Evolutionary conservation across 2,329 filamentous ascomycete genomes (phyloP), one percentile per base, ranked within the genome.

Genomic region (Phialophora tarda): DNA sequence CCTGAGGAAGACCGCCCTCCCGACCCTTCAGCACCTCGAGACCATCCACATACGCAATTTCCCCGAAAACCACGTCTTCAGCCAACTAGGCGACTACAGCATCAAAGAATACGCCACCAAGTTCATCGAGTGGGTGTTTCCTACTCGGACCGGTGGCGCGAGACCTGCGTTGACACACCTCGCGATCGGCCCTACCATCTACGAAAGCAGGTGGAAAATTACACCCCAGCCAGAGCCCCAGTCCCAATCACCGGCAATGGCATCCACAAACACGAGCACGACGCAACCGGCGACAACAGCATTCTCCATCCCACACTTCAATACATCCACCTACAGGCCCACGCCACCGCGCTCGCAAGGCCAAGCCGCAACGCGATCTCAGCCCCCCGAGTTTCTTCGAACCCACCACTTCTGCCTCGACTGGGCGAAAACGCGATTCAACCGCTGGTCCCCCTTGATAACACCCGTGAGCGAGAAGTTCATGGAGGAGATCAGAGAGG

Each of bases 31-130:
- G 34, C 55, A 64, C 34, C 67, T 73, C 23, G 57, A 60, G 30
- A 73, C 72, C 8, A 72, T 73, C 34, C 72, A 73, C 38, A 70
- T 73, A 34, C 71, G 72, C 24, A 73, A 73, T 54, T 73, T 73
- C 59, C 72, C 72, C 23, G 68, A 72, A 57, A 71, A 66, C 32
- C 65, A 70, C 8, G 55, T 64, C 24, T 68, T 70, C 26, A 67
- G 61, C 26, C 72, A 73, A 59, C 51, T 73, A 7, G 72, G 72
- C 38, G 72, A 73, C 59, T 72, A 73, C 61, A 69, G 64, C 32
- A 72, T 73, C 64, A 71, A 71, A 47, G 71, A 73, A 48, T 72
- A 72, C 56, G 71, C 71, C 8, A 66, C 59, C 21, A 73, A 72
- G 51, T 73, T 73, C 60, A 57, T 73, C 24, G 72, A 73, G 26